phyloP scores from a whole-genome alignment of 1,139 yeast genomes.

The Barnettozyma hawaiiensis region DNA sequence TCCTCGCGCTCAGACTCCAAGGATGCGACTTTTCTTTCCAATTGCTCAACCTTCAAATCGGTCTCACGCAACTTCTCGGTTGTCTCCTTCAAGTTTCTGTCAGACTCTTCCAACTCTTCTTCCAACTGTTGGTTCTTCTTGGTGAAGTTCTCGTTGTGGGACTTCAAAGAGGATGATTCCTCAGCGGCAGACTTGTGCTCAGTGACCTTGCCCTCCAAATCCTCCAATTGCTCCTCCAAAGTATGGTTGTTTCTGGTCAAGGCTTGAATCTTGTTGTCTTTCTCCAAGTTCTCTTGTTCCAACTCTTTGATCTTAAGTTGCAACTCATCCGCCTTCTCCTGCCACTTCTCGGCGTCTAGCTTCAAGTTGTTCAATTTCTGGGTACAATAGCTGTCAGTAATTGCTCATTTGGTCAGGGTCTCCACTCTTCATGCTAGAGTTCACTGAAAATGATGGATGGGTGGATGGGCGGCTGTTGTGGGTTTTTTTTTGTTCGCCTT shows the following conservation, averaged over 20 bases:
- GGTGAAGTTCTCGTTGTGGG: conserved; percentile 84
- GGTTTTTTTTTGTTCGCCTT: too few relatives aligned
- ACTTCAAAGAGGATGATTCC: conserved; percentile 84
- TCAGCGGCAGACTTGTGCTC: conserved; percentile 89
- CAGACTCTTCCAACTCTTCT: conserved; percentile 90
- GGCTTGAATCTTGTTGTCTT: conserved; percentile 93
- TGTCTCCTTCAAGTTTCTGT: conserved; percentile 86
- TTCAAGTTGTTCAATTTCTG: conserved; percentile 87
- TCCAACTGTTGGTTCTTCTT: conserved; percentile 91
- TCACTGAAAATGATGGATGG: neutral
- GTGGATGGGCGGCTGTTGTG: too few relatives aligned
- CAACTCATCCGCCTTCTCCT: conserved; percentile 90
- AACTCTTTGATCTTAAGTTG: conserved; percentile 74
- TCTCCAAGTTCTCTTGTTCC: conserved; percentile 86
- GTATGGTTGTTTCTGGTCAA: conserved; percentile 88
- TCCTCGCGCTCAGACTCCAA: conserved; percentile 91
- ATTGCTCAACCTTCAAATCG: conserved; percentile 94
- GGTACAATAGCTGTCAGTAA: neutral
- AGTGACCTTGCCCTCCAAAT: conserved; percentile 71
- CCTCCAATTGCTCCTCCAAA: conserved; percentile 87
- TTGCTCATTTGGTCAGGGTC: neutral
- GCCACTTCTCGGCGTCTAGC: conserved; percentile 95
- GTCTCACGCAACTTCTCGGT: conserved; percentile 93
- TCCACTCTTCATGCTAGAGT: neutral
- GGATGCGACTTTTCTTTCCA: conserved; percentile 90